Evolutionary conservation across 441 rosid genomes (phyloP).

Genomic region (Isatis lusitanica): DNA sequence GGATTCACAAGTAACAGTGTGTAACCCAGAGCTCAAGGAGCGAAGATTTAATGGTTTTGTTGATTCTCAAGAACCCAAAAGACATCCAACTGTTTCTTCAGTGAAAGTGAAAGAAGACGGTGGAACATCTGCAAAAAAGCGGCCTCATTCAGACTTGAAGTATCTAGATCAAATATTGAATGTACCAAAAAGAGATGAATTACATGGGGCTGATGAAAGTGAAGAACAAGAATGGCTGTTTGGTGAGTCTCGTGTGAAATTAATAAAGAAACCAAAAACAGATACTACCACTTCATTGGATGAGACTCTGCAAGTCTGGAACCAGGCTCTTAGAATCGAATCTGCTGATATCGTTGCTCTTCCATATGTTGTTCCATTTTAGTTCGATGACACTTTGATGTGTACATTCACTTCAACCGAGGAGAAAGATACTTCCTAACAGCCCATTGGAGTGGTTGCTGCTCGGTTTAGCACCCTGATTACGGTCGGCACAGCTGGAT

Average conservation of each 20-base stretch:
- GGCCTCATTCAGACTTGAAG: slow-evolving; percentile 58
- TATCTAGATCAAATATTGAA: slow-evolving; percentile 54
- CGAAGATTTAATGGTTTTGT: slow-evolving; percentile 49
- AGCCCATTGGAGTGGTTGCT: slow-evolving; percentile 10
- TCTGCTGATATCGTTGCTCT: slow-evolving; percentile 50
- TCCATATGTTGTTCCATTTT: slow-evolving; percentile 65
- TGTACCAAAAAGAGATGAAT: slow-evolving; percentile 47
- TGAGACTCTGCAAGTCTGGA: slow-evolving; percentile 52
- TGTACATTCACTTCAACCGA: not conserved
- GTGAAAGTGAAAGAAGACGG: slow-evolving; percentile 40
- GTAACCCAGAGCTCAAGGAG: slow-evolving; percentile 44
- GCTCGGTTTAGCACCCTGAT: slow-evolving; percentile 14
- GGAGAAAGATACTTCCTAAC: slow-evolving; percentile 6
- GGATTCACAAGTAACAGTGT: slow-evolving; percentile 37
- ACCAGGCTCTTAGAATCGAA: slow-evolving; percentile 49
- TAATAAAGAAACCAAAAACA: slow-evolving; percentile 34
- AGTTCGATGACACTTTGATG: slow-evolving; percentile 23
- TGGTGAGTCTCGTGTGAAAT: slow-evolving; percentile 23
- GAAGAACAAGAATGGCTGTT: slow-evolving; percentile 56
- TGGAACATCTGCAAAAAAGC: slow-evolving; percentile 46
- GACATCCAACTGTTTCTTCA: slow-evolving; percentile 28
- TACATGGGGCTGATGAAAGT: slow-evolving; percentile 29
- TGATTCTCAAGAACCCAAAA: slow-evolving; percentile 28
- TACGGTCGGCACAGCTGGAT: slow-evolving; percentile 12
- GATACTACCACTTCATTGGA: slow-evolving; percentile 30